A percentile compares a stretch with the other conserved stretches of the same genome.
Evolutionary conservation across 805 yeast species (phyloP).

Genomic region (Kodamaea leandrae): DNA sequence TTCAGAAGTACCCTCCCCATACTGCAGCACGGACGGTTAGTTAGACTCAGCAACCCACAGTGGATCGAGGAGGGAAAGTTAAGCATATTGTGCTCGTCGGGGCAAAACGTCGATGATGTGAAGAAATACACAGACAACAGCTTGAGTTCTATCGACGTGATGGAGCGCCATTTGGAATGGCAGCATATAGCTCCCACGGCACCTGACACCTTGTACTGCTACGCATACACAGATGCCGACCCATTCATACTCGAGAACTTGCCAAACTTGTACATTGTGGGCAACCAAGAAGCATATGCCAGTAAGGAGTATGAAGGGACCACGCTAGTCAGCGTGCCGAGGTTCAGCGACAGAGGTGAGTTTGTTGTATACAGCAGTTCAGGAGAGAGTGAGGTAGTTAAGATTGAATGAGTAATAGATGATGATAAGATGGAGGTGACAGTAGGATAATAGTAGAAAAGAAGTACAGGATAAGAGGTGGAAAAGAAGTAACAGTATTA

Average conservation of each 20-base stretch:
- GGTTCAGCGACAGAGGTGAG: conserved; percentile 63
- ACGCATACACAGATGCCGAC: conserved; percentile 73
- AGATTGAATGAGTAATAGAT: conserved; percentile 1
- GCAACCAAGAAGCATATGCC: conserved; percentile 68
- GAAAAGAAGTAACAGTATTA: not conserved
- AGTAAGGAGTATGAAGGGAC: conserved; percentile 37
- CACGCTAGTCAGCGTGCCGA: conserved; percentile 66
- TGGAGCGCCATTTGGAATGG: conserved; percentile 75
- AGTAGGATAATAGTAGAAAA: not conserved
- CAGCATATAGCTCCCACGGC: conserved; percentile 91
- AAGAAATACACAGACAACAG: conserved; percentile 44
- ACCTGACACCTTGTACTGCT: conserved; percentile 91
- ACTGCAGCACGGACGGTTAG: conserved; percentile 31
- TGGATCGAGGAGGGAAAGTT: conserved; percentile 53
- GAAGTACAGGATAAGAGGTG: not conserved
- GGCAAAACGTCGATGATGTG: conserved; percentile 82
- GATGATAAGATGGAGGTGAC: not conserved
- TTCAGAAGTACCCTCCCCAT: conserved; percentile 47
- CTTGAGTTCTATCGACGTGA: conserved; percentile 29
- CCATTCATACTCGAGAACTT: conserved; percentile 77
- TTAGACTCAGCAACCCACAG: conserved; percentile 57
- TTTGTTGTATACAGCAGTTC: conserved; percentile 57
- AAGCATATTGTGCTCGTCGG: conserved; percentile 70
- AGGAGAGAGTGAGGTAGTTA: conserved; percentile 49
- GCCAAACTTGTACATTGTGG: conserved; percentile 85